These are phyloP conservation scores for Dryas alaskensis DNA, from an alignment of 306 rosid genomes.

Conservation along the genomic window DNA sequence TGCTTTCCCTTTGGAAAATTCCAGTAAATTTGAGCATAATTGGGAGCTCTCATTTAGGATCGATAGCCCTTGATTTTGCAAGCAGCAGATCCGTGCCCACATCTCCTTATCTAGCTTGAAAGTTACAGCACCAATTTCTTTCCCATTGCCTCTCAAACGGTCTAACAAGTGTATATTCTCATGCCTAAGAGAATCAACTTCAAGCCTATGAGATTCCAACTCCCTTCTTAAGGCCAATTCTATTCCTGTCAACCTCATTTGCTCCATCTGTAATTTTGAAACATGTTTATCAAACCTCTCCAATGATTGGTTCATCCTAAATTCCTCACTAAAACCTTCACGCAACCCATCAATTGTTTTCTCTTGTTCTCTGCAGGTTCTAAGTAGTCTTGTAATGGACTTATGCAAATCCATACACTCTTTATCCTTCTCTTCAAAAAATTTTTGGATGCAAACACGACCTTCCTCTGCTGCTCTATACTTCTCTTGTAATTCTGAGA, in stretches of 20 bases:
- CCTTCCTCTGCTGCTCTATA: conserved; percentile 55
- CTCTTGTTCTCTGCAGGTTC: conserved; percentile 91
- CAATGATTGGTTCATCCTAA: conserved; percentile 39
- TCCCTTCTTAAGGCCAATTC: conserved; percentile 77
- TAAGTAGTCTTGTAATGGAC: conserved; percentile 63
- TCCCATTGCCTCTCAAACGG: conserved; percentile 70
- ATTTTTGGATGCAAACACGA: conserved; percentile 49
- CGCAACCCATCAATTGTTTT: conserved; percentile 72
- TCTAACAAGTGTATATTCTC: conserved; percentile 71
- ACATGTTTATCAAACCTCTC: conserved; percentile 57
- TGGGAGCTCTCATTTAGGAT: conserved; percentile 71
- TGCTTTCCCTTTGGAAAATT: conserved; percentile 56
- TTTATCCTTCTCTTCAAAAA: conserved; percentile 70
- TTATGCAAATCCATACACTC: conserved; percentile 82
- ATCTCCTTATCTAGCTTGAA: conserved; percentile 76
- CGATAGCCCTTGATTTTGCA: conserved; percentile 76
- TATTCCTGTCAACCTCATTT: conserved; percentile 72
- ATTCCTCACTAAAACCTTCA: conserved; percentile 51
- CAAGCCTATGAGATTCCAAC: conserved; percentile 65
- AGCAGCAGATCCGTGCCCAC: conserved; percentile 57
- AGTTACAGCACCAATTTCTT: conserved; percentile 57
- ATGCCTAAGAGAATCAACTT: conserved; percentile 85
- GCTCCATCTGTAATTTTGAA: conserved; percentile 72
- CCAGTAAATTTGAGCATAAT: conserved; percentile 61
- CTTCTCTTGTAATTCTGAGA: conserved; percentile 61